These are phyloP conservation scores for Plenodomus lindquistii DNA, from an alignment of 2,329 filamentous ascomycete genomes.

Conservation along the genomic window DNA sequence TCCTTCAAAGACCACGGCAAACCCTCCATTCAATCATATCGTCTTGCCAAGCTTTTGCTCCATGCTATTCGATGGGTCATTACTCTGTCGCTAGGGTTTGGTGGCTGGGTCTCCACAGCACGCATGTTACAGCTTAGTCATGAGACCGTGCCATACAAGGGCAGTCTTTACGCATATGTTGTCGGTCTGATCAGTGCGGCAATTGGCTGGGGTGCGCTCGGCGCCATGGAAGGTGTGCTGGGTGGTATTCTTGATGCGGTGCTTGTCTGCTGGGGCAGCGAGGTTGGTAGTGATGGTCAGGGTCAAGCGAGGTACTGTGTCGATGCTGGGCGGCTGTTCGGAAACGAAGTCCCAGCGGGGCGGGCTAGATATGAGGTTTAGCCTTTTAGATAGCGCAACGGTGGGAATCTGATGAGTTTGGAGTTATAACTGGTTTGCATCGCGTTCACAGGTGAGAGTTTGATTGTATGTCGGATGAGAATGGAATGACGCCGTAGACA, in stretches of 20 bases:
- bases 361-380: slow-evolving; percentile 34
- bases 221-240: slow-evolving; percentile 86
- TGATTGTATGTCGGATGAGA: slow-evolving; percentile 11
- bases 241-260: slow-evolving; percentile 86
- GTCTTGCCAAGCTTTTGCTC: slow-evolving; percentile 86
- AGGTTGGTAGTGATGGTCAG: slow-evolving; percentile 59
- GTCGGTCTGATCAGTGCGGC: slow-evolving; percentile 90
- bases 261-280: slow-evolving; percentile 92
- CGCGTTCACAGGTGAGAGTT: too few species aligned
- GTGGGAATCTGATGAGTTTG: too few species aligned
- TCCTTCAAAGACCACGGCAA: slow-evolving; percentile 47
- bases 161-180: slow-evolving; percentile 92
- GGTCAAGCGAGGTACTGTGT: slow-evolving; percentile 81
- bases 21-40: slow-evolving; percentile 76
- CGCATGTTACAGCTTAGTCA: slow-evolving; percentile 69
- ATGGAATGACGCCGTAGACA: slow-evolving; percentile 14
- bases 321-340: slow-evolving; percentile 87
- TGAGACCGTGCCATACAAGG: slow-evolving; percentile 57
- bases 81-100: slow-evolving; percentile 86
- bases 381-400: too few species aligned
- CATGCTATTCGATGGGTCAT: slow-evolving; percentile 91
- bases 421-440: too few species aligned
- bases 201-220: slow-evolving; percentile 92
- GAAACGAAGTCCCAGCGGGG: slow-evolving; percentile 50
- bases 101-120: slow-evolving; percentile 94